A percentile compares a stretch with the other conserved stretches of the same genome.
phyloP scores from a whole-genome alignment of 176 grass and related monocot genomes.

The Hordeum vulgare region DNA sequence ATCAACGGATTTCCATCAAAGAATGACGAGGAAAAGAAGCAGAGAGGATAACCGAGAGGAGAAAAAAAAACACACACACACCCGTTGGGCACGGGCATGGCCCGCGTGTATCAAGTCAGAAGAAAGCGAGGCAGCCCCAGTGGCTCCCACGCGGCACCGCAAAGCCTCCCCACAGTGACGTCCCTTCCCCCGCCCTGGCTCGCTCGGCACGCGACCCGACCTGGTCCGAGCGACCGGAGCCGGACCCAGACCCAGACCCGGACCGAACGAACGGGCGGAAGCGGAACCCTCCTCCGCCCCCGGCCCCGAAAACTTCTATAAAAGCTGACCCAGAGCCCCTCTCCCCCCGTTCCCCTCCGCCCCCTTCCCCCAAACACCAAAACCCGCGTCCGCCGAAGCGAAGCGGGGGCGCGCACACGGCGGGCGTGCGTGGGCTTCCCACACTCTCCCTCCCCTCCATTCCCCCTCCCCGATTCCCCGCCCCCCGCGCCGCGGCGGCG shows the following conservation, averaged over 20 bases:
- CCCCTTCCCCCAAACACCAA: background rate
- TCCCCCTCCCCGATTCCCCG: background rate
- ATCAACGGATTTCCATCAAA: background rate
- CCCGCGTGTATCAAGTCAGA: background rate
- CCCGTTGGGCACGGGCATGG: background rate
- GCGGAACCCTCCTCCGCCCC: conserved; percentile 21
- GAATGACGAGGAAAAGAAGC: background rate
- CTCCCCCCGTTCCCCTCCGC: background rate
- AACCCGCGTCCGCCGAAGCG: conserved; percentile 29
- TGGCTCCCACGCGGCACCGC: background rate
- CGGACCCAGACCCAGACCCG: background rate
- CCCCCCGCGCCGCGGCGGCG: conserved; percentile 12
- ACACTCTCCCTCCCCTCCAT: background rate
- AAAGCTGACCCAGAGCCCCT: conserved; percentile 11
- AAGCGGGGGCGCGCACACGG: conserved; percentile 21
- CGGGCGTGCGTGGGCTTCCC: background rate
- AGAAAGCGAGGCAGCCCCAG: background rate
- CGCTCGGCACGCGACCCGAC: background rate
- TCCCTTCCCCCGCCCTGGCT: background rate
- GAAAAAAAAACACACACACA: background rate
- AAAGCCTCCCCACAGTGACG: background rate
- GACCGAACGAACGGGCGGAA: conserved; percentile 24
- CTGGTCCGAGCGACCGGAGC: conserved; percentile 11
- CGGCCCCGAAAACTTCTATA: conserved; percentile 15
- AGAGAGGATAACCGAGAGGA: background rate